Conservation (phyloP, 1,284 basidiomycete genomes). For the Thecaphora frezii region DNA sequence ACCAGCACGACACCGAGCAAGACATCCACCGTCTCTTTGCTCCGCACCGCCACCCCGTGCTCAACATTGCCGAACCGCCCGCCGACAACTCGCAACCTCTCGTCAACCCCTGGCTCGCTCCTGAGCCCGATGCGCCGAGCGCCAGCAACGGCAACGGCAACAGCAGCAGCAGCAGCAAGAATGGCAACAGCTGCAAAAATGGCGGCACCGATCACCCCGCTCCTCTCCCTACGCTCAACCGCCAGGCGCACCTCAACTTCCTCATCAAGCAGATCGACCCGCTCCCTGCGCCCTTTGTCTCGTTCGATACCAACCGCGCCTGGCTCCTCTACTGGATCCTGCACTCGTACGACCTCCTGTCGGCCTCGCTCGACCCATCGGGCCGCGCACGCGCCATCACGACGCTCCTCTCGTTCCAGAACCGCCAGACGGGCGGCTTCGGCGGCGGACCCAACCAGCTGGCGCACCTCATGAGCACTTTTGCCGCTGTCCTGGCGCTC, state of each 20-base stretch:
- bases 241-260: conserved; percentile 48
- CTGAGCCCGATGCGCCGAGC: conserved; percentile 3
- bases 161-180: conserved; percentile 14
- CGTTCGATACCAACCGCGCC: conserved; percentile 53
- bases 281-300: conserved; percentile 47
- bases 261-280: conserved; percentile 47
- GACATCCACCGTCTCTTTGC: conserved; percentile 41
- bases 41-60: conserved; percentile 11
- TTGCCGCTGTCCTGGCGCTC: conserved; percentile 81
- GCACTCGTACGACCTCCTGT: conserved; percentile 51
- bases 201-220: conserved; percentile 7
- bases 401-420: conserved; percentile 56
- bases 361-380: conserved; percentile 32
- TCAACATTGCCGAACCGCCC: conserved; percentile 2
- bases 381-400: conserved; percentile 44
- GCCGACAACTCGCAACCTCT: conserved; percentile 2
- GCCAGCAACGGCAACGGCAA: not conserved
- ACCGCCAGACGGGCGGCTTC: conserved; percentile 71
- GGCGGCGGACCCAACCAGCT: conserved; percentile 86
- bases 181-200: conserved; percentile 10
- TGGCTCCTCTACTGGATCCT: conserved; percentile 58
- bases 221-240: conserved; percentile 33
- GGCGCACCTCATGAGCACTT: conserved; percentile 85
- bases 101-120: conserved; percentile 29
- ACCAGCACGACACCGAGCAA: conserved; percentile 47